A percentile compares a stretch with the other conserved stretches of the same genome.
Evolutionary conservation across 164 flowering plant genomes (phyloP).

Genomic region (Kingdonia uniflora): DNA sequence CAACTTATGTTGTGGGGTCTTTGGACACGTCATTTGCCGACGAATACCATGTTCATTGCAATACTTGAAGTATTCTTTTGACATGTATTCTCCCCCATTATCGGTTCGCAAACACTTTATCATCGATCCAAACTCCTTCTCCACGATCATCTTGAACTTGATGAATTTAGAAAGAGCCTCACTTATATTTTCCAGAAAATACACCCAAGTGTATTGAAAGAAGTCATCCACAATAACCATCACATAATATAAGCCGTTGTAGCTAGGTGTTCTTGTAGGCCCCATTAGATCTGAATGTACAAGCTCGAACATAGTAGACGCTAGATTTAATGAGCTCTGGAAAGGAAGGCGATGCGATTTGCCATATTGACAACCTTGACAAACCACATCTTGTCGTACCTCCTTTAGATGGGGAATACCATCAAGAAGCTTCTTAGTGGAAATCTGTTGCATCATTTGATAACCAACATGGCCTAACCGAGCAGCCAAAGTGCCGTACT

Average conservation of each 20-base stretch:
- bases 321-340: background rate
- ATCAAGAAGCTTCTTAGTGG: slow-evolving; percentile 2
- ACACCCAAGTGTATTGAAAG: background rate
- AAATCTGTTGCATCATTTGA: slow-evolving; percentile 2
- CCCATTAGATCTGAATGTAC: slow-evolving; percentile 3
- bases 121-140: background rate
- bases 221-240: slow-evolving; percentile 3
- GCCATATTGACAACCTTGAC: no score
- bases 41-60: background rate
- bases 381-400: no score
- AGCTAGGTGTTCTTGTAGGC: background rate
- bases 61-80: background rate
- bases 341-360: slow-evolving; percentile 2
- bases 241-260: background rate
- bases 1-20: background rate
- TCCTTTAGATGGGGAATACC: background rate
- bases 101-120: slow-evolving; percentile 1
- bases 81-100: no score
- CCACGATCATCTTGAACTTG: background rate
- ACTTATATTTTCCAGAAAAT: background rate
- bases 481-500: background rate
- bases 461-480: background rate
- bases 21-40: slow-evolving; percentile 1
- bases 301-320: background rate
- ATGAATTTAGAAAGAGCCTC: background rate